Conservation (phyloP, 2,329 filamentous ascomycete genomes). For the Neopestalotiopsis sp. region DNA sequence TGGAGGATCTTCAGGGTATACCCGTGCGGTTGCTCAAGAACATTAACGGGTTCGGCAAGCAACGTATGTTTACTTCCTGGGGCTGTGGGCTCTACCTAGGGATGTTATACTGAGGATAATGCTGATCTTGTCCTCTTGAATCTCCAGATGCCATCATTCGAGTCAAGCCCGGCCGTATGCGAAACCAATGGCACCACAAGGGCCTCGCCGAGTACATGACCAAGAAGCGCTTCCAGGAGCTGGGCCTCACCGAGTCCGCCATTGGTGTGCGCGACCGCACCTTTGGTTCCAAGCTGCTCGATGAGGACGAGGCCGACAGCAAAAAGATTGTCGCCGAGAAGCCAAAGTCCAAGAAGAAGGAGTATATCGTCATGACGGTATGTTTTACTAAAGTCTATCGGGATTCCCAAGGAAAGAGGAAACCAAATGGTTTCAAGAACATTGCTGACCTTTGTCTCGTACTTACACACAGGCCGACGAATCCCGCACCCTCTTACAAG, state of each 20-base stretch:
- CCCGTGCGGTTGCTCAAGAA: constrained; percentile 49
- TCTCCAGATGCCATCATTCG: constrained; percentile 38
- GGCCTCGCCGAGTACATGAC: constrained; percentile 41
- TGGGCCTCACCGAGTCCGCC: constrained; percentile 36
- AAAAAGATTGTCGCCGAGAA: constrained; percentile 16
- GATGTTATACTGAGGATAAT: neutral
- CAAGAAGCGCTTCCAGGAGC: constrained; percentile 33
- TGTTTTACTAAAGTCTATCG: constrained; percentile 5
- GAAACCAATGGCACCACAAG: constrained; percentile 40
- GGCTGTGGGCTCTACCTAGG: neutral
- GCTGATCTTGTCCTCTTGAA: neutral
- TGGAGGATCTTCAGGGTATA: constrained; percentile 44
- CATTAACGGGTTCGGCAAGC: constrained; percentile 45
- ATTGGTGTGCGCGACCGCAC: constrained; percentile 39
- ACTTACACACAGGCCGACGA: constrained; percentile 37
- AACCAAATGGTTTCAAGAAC: constrained; percentile 1
- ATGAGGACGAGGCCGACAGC: constrained; percentile 23
- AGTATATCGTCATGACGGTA: constrained; percentile 30
- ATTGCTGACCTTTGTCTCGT: neutral
- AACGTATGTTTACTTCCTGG: constrained; percentile 30
- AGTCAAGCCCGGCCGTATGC: constrained; percentile 39
- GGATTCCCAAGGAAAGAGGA: neutral
- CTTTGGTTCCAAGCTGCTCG: constrained; percentile 30
- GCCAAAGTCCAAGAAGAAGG: constrained; percentile 30
- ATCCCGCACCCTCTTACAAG: constrained; percentile 38